These are phyloP conservation scores for Austroboletus novae-zelandiae DNA, from an alignment of 1,284 basidiomycete species.

Conservation along the genomic window DNA sequence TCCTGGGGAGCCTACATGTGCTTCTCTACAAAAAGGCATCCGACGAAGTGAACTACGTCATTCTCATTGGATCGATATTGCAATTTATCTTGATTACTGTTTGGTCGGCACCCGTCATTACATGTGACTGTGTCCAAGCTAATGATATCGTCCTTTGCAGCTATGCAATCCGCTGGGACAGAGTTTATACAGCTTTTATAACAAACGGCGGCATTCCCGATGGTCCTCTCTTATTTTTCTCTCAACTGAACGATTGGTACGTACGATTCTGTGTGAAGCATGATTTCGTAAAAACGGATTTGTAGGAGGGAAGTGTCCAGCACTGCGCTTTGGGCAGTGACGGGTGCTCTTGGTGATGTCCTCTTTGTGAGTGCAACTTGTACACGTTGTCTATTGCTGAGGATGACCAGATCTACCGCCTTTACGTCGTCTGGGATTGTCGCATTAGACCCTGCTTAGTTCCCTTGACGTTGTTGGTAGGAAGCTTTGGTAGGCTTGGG, in stretches of 20 bases:
- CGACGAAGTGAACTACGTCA: background rate
- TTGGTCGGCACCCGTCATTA: background rate
- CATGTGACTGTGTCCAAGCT: no score
- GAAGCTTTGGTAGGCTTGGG: conserved; percentile 2
- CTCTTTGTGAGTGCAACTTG: conserved; percentile 6
- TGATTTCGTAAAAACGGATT: background rate
- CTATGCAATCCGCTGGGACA: conserved; percentile 9
- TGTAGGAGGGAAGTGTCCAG: conserved; percentile 8
- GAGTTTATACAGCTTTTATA: conserved; percentile 9
- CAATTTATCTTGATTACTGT: conserved; percentile 10
- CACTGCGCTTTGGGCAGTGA: conserved; percentile 9
- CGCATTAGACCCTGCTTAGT: conserved; percentile 4
- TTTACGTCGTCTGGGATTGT: conserved; percentile 7
- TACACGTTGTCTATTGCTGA: background rate
- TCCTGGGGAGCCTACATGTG: conserved; percentile 8
- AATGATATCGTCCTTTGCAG: background rate
- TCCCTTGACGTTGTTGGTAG: conserved; percentile 3
- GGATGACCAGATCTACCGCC: conserved; percentile 6
- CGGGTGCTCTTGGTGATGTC: conserved; percentile 4
- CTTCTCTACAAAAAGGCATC: background rate
- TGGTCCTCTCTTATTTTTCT: conserved; percentile 7
- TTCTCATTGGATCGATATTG: conserved; percentile 5
- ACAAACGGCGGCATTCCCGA: conserved; percentile 2
- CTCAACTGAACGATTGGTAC: conserved; percentile 5
- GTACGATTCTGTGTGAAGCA: background rate